A percentile compares a stretch with the other conserved stretches of the same genome.
phyloP scores from a whole-genome alignment of 768 basidiomycete species.

The Naganishia onofrii region DNA sequence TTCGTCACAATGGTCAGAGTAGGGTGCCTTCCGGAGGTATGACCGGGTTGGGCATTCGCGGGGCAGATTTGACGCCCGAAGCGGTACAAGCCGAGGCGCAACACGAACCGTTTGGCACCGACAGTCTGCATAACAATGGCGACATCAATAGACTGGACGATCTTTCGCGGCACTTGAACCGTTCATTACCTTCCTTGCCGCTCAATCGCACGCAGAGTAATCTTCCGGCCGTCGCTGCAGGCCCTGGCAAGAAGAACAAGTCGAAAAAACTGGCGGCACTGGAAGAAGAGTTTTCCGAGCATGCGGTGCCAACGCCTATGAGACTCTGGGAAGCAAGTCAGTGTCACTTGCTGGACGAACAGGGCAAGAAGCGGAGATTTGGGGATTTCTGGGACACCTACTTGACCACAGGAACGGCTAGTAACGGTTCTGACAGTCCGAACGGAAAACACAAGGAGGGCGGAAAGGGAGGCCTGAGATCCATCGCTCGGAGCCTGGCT shows the following conservation, averaged over 20 bases:
- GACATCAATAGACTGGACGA: not conserved
- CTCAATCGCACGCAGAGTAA: constrained; percentile 19
- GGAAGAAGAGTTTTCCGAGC: constrained; percentile 30
- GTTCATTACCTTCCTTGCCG: constrained; percentile 6
- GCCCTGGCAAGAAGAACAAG: not conserved
- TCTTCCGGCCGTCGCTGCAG: not conserved
- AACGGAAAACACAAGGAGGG: not conserved
- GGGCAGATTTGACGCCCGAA: constrained; percentile 1
- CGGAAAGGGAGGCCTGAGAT: not conserved
- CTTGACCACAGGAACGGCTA: not conserved
- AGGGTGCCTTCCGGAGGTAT: not conserved
- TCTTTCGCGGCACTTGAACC: constrained; percentile 1
- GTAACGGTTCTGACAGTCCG: not conserved
- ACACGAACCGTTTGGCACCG: not conserved
- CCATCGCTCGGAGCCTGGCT: not conserved
- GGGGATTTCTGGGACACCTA: constrained; percentile 31
- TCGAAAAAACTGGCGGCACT: constrained; percentile 4
- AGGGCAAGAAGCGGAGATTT: constrained; percentile 33
- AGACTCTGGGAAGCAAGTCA: constrained; percentile 29
- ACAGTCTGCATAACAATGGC: not conserved
- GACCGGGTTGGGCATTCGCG: constrained; percentile 13
- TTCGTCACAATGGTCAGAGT: too few species aligned
- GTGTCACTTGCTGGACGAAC: constrained; percentile 29
- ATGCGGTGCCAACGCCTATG: constrained; percentile 14
- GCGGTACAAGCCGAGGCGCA: not conserved